Base-by-base conservation (phyloP, 139 green algal species). In the Coccomyxa sp. region DNA sequence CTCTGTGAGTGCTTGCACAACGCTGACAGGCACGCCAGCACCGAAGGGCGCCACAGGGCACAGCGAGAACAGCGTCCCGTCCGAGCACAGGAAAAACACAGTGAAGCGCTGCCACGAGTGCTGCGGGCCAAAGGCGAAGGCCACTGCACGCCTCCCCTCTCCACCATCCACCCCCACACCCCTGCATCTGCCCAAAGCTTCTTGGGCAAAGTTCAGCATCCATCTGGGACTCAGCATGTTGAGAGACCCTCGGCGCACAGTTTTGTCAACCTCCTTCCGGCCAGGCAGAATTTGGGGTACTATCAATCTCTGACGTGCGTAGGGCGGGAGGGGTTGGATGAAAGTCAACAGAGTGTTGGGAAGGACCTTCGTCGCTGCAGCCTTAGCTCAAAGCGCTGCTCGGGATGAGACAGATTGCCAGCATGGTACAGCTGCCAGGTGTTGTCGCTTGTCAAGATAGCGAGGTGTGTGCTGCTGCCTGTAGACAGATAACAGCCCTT, bases 31-130 rank as follows among this genome's bases (percentile, higher is more conserved):
- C 30, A 76, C 0, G 38, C 28, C 32, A 21, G 63, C 79, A 25
- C 79, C 63, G 28, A 93, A 94, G 10, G 92, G 86, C 17, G 87
- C 88, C 11, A 95, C 85, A 0, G 92, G 92, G 68, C 90, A 91
- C 32, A 95, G 71, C 3, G 63, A 66, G 67, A 86, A 93, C 13
- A 94, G 13, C 0, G 68, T 60, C 1, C 91, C 90, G 57, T 88
- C 86, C 15, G 86, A 57, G n/a, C 86, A 86, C 31, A 89, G 74
- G 45, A 94, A 85, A 63, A 79, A 87, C 13, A 92, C 23, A 14
- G 83, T 81, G 79, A 90, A 92, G 21, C 66, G 83, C 74, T 91
- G 87, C 92, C 92, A 95, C 9, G 27, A 77, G 67, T 86, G 60
- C 0, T 76, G 81, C 27, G 82, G 32, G 0, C 90, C 91, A 67